Evolutionary conservation across 805 yeast species (phyloP).

Genomic region (Gaillardinia entomophila): DNA sequence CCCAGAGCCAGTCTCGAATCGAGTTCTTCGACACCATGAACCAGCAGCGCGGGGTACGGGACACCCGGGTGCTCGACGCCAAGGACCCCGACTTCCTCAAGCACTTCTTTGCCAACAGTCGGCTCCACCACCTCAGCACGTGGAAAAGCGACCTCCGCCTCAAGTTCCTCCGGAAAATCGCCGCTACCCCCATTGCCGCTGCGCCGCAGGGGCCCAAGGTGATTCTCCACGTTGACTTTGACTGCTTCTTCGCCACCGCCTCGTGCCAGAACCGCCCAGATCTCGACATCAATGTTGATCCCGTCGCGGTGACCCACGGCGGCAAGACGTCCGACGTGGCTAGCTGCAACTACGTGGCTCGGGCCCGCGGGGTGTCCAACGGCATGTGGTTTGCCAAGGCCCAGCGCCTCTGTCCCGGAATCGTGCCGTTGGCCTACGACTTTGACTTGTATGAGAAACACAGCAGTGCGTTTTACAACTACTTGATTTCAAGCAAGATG

Average conservation of each 20-base stretch:
- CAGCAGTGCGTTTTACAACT: constrained; percentile 61
- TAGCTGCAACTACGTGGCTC: constrained; percentile 85
- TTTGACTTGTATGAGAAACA: constrained; percentile 65
- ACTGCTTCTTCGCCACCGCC: constrained; percentile 88
- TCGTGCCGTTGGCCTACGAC: constrained; percentile 63
- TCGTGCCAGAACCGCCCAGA: constrained; percentile 57
- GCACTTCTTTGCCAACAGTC: constrained; percentile 70
- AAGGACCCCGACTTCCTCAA: constrained; percentile 70
- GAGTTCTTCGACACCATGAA: neutral
- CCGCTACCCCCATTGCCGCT: constrained; percentile 9
- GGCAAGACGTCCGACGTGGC: constrained; percentile 72
- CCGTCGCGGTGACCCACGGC: constrained; percentile 62
- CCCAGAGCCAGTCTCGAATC: neutral
- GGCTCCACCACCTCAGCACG: constrained; percentile 81
- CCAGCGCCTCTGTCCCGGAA: constrained; percentile 54
- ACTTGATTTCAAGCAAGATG: constrained; percentile 39
- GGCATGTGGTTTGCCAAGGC: constrained; percentile 90
- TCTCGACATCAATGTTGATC: constrained; percentile 42
- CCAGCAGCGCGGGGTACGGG: no score
- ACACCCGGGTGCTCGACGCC: constrained; percentile 42
- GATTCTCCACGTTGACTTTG: constrained; percentile 84
- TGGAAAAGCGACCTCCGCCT: constrained; percentile 76
- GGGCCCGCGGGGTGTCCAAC: constrained; percentile 70
- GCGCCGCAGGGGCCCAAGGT: constrained; percentile 10
- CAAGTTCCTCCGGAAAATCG: constrained; percentile 48